phyloP scores from a whole-genome alignment of 1,284 basidiomycete genomes.

The Trichosporon faecale region DNA sequence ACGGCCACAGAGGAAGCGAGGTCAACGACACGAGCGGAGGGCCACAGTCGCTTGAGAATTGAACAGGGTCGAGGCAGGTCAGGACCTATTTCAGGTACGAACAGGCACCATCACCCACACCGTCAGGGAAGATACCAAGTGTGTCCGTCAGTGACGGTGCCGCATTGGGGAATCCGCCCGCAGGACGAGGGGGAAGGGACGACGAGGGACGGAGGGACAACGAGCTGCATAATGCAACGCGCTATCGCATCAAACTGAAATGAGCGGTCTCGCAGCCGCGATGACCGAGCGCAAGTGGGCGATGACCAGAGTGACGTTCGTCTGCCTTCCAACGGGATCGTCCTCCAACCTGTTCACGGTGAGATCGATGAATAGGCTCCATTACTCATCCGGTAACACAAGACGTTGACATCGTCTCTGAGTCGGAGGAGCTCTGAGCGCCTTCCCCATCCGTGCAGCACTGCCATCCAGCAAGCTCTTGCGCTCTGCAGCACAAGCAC shows the following conservation, averaged over 20 bases:
- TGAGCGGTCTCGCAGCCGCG: background rate
- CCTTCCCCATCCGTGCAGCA: background rate
- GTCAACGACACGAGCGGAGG: background rate
- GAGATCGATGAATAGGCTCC: background rate
- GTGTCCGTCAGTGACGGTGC: slow-evolving; percentile 5
- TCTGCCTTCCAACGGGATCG: background rate
- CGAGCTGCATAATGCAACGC: background rate
- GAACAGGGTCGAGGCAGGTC: slow-evolving; percentile 2
- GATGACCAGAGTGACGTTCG: background rate
- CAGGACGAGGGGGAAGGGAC: background rate
- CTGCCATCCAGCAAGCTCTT: no score
- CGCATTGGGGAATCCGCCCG: slow-evolving; percentile 7
- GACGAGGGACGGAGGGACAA: background rate
- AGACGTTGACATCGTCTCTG: background rate
- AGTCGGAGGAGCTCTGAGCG: background rate
- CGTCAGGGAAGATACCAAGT: slow-evolving; percentile 8
- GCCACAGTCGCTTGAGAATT: slow-evolving; percentile 2
- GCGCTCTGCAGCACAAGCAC: background rate
- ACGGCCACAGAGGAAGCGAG: background rate
- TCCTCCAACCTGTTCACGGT: background rate
- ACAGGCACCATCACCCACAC: slow-evolving; percentile 4
- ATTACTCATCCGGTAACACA: background rate
- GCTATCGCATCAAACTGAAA: slow-evolving; percentile 5
- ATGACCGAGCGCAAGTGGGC: background rate
- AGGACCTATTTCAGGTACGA: slow-evolving; percentile 5